Base-by-base conservation (phyloP, 2,329 filamentous ascomycete species). In the Talaromyces marneffei region DNA sequence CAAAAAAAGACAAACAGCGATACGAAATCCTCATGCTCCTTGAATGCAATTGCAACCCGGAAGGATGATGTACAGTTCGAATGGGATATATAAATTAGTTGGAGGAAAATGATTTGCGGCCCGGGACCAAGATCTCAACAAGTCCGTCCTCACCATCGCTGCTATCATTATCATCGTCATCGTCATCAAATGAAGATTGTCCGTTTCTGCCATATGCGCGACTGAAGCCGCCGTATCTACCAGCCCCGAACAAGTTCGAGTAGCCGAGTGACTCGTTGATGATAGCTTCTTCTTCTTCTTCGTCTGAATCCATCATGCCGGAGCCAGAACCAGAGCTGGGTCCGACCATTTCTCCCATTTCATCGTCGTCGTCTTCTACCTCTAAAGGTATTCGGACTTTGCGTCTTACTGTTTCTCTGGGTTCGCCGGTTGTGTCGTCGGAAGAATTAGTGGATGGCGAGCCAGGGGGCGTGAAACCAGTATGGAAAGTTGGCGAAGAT, bases 221-320 rank as follows among this genome's bases (percentile, higher is more conserved):
- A 48, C 65, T 75, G 77, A 56, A 81, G 76, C 70, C 87, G 44
- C 69, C 69, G 60, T 75, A 76, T 56, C 72, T 67, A 12, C 63
- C 68, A 9, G 70, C 64, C 2, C 67, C 85, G 10, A 85, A 83
- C 76, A 88, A 85, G 65, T 85, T 85, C 66, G 88, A 88, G 62
- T 89, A 87, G 14, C 86, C 87, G 75, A 89, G 84, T 67, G 87
- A 86, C 64, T 88, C 85, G 42, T 86, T 84, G 29, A 85, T 76
- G 39, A 77, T 74, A 25, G 75, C 82, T 4, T 85, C 82, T 12
- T 83, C 82, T 12, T 83, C 80, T 37, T 79, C 78, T 14, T 82
- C 83, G 35, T 80, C 79, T 29, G 80, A 81, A 56, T 82, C 81
- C 69, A 79, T 68, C 61, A 79, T 80, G 29, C 76, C 80, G 4